phyloP scores from a whole-genome alignment of 345 rosid genomes.

The Eucalyptus fibrosa region DNA sequence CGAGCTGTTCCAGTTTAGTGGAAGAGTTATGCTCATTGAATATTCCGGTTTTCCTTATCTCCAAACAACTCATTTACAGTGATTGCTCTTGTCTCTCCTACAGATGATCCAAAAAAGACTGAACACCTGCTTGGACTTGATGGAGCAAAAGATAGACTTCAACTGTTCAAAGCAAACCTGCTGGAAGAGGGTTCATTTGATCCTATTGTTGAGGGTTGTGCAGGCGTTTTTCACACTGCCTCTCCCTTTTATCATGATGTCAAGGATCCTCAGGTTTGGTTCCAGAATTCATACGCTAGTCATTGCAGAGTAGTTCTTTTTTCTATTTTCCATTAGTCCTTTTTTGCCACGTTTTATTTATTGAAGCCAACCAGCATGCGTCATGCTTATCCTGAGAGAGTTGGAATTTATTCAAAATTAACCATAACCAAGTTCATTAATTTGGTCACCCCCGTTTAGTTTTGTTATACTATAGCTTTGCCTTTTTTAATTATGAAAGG shows the following conservation, averaged over 20 bases:
- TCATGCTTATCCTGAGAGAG: background rate
- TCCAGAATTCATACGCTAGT: background rate
- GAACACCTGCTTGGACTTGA: slow-evolving; percentile 49
- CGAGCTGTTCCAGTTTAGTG: background rate
- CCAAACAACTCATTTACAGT: background rate
- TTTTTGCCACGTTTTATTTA: background rate
- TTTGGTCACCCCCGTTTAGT: background rate
- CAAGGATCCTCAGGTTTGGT: slow-evolving; percentile 66
- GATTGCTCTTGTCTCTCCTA: background rate
- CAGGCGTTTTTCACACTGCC: slow-evolving; percentile 84
- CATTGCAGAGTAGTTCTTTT: background rate
- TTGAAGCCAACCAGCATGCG: background rate
- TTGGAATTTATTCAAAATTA: background rate
- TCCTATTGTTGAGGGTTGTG: slow-evolving; percentile 53
- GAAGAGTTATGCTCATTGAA: background rate
- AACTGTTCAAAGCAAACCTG: slow-evolving; percentile 68
- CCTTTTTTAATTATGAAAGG: background rate
- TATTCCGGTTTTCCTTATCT: background rate
- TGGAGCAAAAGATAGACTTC: slow-evolving; percentile 78
- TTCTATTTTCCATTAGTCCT: background rate
- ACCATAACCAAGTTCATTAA: background rate
- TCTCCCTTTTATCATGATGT: slow-evolving; percentile 71
- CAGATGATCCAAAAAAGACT: slow-evolving; percentile 69
- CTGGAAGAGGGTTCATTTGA: slow-evolving; percentile 76
- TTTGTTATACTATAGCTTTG: background rate